Evolutionary conservation across 768 basidiomycete genomes (phyloP).

Genomic region (Phaeotremella fagi): DNA sequence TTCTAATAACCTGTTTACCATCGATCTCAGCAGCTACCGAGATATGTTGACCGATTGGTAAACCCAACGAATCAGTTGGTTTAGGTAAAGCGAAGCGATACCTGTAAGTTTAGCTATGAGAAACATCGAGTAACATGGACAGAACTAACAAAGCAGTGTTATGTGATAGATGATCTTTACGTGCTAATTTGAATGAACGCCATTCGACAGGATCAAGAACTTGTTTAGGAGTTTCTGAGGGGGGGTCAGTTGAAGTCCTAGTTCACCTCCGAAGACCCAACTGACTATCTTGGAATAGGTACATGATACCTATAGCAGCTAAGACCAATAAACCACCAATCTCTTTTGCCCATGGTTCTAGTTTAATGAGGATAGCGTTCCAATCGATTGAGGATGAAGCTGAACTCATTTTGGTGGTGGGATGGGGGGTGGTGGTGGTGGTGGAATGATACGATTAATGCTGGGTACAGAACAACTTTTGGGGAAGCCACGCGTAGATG

Average conservation of each 20-base stretch:
- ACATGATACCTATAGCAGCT: not conserved
- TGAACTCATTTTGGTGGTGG: too few relatives aligned
- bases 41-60: conserved; percentile 96
- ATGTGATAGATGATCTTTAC: conserved; percentile 80
- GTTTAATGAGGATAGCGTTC: not conserved
- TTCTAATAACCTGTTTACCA: conserved; percentile 82
- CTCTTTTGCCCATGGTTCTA: conserved; percentile 8
- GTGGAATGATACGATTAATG: too few relatives aligned
- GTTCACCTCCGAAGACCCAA: not conserved
- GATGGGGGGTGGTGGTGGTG: too few relatives aligned
- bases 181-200: conserved; percentile 72
- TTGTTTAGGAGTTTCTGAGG: conserved; percentile 1
- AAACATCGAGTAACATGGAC: conserved; percentile 7
- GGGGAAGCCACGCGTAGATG: too few relatives aligned
- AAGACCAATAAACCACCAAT: conserved; percentile 4
- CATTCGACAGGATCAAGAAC: conserved; percentile 54
- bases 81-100: conserved; percentile 86
- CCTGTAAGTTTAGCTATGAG: conserved; percentile 54
- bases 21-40: conserved; percentile 82
- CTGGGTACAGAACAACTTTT: too few relatives aligned
- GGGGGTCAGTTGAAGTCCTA: not conserved
- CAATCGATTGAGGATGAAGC: conserved; percentile 1
- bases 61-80: conserved; percentile 71
- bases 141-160: conserved; percentile 93
- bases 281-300: not conserved